Base-by-base conservation (phyloP, 805 yeast genomes). In the Ogataea philodendri region DNA sequence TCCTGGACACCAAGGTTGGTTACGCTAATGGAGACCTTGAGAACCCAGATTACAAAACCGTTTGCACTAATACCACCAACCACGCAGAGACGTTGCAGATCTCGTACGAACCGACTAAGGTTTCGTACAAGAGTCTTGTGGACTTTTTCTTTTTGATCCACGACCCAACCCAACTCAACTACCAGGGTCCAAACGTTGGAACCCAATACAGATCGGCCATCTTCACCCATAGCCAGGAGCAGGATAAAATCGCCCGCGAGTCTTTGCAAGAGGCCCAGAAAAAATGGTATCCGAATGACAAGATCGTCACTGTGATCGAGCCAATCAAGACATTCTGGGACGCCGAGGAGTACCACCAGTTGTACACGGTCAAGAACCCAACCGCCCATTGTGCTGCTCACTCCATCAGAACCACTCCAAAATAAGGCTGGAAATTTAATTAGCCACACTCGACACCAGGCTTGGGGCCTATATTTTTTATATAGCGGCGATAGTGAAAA, bases 281-380 rank as follows among this genome's bases (percentile, higher is more conserved):
- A 37, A 70, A 74, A 40, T 93, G 90, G 84, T 83, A 81, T 60
- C 79, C 81, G n/a, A 68, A 70, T 30, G 70, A 81, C 51, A 65
- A 66, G 39, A 81, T 93, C 17, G 82, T 66, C 29, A 88, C 97
- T 1, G 64, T 63, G 28, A 74, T 89, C 33, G 83, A 76, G 53
- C 82, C 84, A 7, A 70, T 87, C 28, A 57, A 66, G 32, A 69
- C 67, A 41, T 93, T 85, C 70, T 82, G 80, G 67, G 96, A 89
- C 55, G 97, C 97, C n/a, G 98, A 90, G 62, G 89, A 80, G 22
- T 90, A 89, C 59, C 98, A 90, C 59, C 97, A 90, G 58, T 54
- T 71, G 43, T 90, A 93, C 58, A 67, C 90, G 51, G 70, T 72
- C 38, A 79, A 76, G 52, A 87, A 90, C 57, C 95, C 96, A 3